phyloP scores from a whole-genome alignment of 495 filamentous ascomycete species.

The Rhypophila decipiens region DNA sequence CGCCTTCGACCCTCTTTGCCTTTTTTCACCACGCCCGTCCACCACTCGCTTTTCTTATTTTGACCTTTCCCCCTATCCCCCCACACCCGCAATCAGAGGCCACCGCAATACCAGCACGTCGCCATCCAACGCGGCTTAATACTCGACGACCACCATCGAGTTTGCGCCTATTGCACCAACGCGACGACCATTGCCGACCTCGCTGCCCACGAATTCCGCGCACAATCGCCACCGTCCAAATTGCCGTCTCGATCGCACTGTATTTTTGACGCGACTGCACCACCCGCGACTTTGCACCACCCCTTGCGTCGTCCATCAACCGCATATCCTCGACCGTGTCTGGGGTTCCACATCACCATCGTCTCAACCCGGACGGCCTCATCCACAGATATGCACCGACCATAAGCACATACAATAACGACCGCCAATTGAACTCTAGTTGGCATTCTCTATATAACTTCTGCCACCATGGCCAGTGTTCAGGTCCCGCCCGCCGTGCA shows the following conservation, averaged over 20 bases:
- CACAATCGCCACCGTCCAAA: constrained; percentile 5
- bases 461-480: constrained; percentile 66
- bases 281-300: constrained; percentile 4
- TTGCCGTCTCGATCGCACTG: constrained; percentile 7
- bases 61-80: constrained; percentile 14
- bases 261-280: constrained; percentile 19
- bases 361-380: constrained; percentile 11
- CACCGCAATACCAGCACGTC: constrained; percentile 11
- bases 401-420: constrained; percentile 7
- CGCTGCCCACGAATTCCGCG: neutral
- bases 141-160: constrained; percentile 11
- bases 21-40: constrained; percentile 26
- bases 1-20: constrained; percentile 19
- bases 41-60: constrained; percentile 16
- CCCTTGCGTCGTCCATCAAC: constrained; percentile 7
- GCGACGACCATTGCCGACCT: constrained; percentile 18
- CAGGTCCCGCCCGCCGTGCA: constrained; percentile 55
- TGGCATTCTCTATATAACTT: constrained; percentile 13
- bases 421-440: constrained; percentile 16
- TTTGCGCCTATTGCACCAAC: constrained; percentile 19
- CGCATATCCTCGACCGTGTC: constrained; percentile 3
- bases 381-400: constrained; percentile 33
- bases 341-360: constrained; percentile 12
- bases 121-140: constrained; percentile 16
- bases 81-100: constrained; percentile 11